Base-by-base conservation (phyloP, 495 filamentous ascomycete genomes). In the Terfezia boudieri region DNA sequence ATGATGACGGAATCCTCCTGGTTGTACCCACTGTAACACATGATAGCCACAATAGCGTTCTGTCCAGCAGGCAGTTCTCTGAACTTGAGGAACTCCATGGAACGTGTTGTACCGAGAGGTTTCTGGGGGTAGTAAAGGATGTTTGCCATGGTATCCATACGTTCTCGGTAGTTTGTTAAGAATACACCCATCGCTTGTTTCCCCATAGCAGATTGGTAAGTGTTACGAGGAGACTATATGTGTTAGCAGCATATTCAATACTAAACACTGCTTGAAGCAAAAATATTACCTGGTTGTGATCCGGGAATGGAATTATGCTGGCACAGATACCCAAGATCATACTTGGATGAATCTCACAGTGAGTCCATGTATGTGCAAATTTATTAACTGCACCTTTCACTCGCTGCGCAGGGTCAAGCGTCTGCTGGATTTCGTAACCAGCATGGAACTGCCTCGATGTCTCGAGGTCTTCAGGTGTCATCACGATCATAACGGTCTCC, bases 1-100 rank as follows among this genome's bases (percentile, higher is more conserved):
- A 99, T 95, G 60, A 99, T 92, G 53, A 99, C 90, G 22, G 90
- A 96, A 77, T 99, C 90, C 84, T 99, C 90, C 67, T 96, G 92
- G 67, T 99, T 96, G 74, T 96, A 99, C n/a, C 90, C 90, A 14
- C 86, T 94, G 69, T 96, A 99, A 67, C 82, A 87, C 49, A 84
- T 76, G 71, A 99, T 96, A 37, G 92, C 90, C 11, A 99, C 90
- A 61, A 99, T 96, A 20, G 90, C 90, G 61, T 99, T 99, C 69
- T 99, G 90, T 8, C 90, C 90, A 26, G 90, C 90, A 2, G 90
- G 90, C 53, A 99, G 71, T 68, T 99, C 92, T 62, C 90, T 77
- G 77, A 96, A 99, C 57, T 92, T 94, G 59, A 99, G 72, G 68
- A 86, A 96, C 67, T 99, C 90, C 92, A 99, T 99, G 1, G 86